Base-by-base conservation (phyloP, 176 grass and related monocot species). In the Musa acuminata region DNA sequence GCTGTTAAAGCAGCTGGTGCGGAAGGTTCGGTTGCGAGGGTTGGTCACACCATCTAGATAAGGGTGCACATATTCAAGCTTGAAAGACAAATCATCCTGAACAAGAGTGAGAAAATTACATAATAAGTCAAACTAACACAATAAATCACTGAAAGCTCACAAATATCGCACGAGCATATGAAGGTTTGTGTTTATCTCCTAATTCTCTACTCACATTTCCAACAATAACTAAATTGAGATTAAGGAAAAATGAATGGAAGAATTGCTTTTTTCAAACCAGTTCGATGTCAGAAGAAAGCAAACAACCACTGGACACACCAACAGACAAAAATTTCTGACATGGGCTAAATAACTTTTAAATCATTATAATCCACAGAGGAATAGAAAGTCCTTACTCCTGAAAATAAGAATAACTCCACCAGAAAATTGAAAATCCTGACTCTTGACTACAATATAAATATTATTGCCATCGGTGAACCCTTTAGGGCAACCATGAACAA, bases 41-140 rank as follows among this genome's bases (percentile, higher is more conserved):
- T 99, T 82, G 5, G 81, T 75, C 77, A 99, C 88, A 60, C 96
- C 96, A 74, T 99, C 96, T 69, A 99, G 70, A 78, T 99, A 95
- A 58, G 96, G 96, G 77, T 99, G 91, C 20, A 84, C 88, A 68
- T 99, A 99, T 24, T 95, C 96, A 77, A 92, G 72, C 67, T 95
- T 99, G 86, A 99, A 99, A 25, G 96, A 95, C 52, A 95, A 78
- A 81, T 99, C 96, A 79, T 95, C 96, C 91, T 99, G 75, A 76
- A 68, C 14, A 70, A 51, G 67, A 70, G 35, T 43, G 35, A 43
- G 10, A 65, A 25, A 1, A 65, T 65, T 65, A 65, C 4, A 23
- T 11, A 25, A 25, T 3, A 25, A 29, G 2, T 65, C 63, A 65
- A 65, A 65, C 23, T 65, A 65, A 65, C 1, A 22, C 23, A 2